Base-by-base conservation (phyloP, 1,284 basidiomycete genomes). In the Pyrrhoderma lamaoense region DNA sequence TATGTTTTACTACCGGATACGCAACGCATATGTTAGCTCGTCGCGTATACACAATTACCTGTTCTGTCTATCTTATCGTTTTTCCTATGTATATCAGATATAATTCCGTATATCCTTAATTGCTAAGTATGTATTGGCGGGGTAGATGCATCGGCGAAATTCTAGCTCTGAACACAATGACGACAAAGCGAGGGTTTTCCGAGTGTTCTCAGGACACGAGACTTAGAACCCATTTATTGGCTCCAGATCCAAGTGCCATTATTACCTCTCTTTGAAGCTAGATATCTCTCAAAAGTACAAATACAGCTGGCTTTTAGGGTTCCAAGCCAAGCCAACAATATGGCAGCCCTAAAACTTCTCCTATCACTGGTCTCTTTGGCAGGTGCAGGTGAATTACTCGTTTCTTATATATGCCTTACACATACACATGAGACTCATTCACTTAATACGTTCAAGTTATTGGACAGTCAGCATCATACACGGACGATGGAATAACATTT, bases 401-500 rank as follows among this genome's bases (percentile, higher is more conserved):
- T 19, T 18, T 8, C 23, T 19, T 25, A 11, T 31, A n/a, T n/a
- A n/a, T 35, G 1, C 21, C 9, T n/a, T 31, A 16, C n/a, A 5
- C 11, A 19, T 21, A 47, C 25, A n/a, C 16, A 45, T 5, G 16
- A n/a, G 22, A 35, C 25, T n/a, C 18, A n/a, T 25, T 23, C 21
- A 2, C 43, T 25, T 11, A 21, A 11, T 42, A 16, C 34, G 34
- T 25, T n/a, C n/a, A n/a, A 56, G 55, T 51, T 11, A 21, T 51
- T 36, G 52, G 52, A 11, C 55, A 56, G 21, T 47, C 47, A 21
- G 47, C 37, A 22, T 39, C 55, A n/a, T 56, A 57, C 45, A 45
- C 50, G 3, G 58, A 59, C 43, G 45, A 53, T 31, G 77, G 78
- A 44, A 79, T 80, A 57, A 68, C 70, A 34, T 80, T 80, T 63